Percentiles rank a stretch among this genome's conserved stretches.
phyloP scores from a whole-genome alignment of 2,329 filamentous ascomycete genomes.

The Ophiostoma piceae region DNA sequence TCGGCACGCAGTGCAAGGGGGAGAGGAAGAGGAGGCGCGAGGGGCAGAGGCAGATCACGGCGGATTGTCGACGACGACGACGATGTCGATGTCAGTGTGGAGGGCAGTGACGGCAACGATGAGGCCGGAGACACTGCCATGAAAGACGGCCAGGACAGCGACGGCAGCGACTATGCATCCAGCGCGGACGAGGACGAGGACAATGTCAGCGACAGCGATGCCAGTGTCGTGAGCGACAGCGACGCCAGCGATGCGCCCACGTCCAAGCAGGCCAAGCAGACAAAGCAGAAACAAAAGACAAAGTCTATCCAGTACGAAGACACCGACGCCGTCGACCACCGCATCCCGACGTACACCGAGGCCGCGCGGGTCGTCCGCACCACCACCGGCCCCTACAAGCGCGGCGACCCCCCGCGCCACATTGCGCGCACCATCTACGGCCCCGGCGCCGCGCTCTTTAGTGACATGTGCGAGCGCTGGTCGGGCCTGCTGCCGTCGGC shows the following conservation, averaged over 20 bases:
- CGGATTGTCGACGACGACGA: constrained; percentile 5
- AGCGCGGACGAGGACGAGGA: constrained; percentile 1
- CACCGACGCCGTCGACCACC: neutral
- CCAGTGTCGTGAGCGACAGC: constrained; percentile 52
- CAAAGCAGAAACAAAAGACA: neutral
- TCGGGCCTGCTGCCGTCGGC: neutral
- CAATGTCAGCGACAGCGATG: constrained; percentile 34
- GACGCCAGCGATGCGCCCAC: constrained; percentile 51
- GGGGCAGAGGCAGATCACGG: neutral
- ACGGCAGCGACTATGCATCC: neutral
- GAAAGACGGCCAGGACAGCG: neutral
- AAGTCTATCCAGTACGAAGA: neutral
- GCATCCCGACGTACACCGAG: constrained; percentile 11
- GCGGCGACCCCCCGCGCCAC: constrained; percentile 12
- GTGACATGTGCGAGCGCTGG: constrained; percentile 12
- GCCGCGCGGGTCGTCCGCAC: constrained; percentile 10
- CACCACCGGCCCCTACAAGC: constrained; percentile 2
- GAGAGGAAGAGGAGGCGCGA: neutral
- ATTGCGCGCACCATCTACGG: constrained; percentile 14
- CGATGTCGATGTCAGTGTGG: neutral
- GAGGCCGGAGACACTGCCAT: neutral
- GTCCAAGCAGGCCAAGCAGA: neutral
- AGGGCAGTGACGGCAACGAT: neutral
- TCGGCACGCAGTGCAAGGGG: neutral
- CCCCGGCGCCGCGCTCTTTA: neutral